These are phyloP conservation scores for Cydonia oblonga DNA, from an alignment of 331 rosid genomes.

Conservation along the genomic window DNA sequence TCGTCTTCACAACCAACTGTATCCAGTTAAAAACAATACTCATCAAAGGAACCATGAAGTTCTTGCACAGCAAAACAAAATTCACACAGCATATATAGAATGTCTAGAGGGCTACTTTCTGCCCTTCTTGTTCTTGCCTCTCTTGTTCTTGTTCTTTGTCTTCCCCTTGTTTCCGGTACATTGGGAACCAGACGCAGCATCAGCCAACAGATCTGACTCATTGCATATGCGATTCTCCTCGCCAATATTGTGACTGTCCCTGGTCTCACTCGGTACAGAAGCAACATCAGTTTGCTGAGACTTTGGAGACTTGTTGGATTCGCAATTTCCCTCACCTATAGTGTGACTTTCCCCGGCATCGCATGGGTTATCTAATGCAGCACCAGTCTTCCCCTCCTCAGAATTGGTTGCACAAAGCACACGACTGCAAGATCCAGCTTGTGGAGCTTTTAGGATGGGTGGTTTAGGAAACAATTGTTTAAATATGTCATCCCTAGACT, in stretches of 20 bases:
- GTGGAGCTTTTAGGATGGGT: not conserved
- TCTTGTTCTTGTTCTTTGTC: not conserved
- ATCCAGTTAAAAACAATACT: too few relatives aligned
- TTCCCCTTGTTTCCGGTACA: not conserved
- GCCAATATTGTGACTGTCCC: not conserved
- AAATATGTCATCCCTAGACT: conserved; percentile 5
- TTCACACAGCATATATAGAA: not conserved
- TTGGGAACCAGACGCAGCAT: not conserved
- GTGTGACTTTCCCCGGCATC: not conserved
- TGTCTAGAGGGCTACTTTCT: not conserved
- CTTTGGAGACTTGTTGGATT: not conserved
- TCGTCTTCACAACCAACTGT: not conserved
- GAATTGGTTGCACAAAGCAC: not conserved
- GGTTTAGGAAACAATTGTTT: conserved; percentile 14
- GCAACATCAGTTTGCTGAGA: not conserved
- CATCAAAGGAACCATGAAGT: not conserved
- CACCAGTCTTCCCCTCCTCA: not conserved
- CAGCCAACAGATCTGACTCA: not conserved
- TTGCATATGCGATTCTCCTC: not conserved
- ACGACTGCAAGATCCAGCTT: too few relatives aligned
- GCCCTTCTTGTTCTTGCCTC: not conserved
- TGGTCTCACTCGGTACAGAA: not conserved
- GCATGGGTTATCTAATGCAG: not conserved
- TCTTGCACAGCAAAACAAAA: not conserved
- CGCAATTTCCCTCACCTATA: not conserved